Base-by-base conservation (phyloP, 345 rosid species). In the Litchi chinensis region DNA sequence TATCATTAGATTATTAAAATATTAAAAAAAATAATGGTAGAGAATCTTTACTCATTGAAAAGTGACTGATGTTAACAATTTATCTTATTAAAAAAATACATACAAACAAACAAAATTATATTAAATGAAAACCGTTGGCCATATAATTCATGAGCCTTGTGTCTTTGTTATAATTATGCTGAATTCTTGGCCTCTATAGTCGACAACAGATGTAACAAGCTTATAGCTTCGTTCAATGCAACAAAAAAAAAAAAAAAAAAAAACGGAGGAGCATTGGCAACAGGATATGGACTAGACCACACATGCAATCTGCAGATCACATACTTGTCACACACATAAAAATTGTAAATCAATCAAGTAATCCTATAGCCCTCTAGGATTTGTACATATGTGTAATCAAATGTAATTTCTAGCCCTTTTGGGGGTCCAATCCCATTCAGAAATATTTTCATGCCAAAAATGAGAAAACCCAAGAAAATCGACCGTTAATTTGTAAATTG, bases 341-440 rank as follows among this genome's bases (percentile, higher is more conserved):
- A 12, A n/a, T 46, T 73, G 4, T 32, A 22, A 68, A 62, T 74
- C 77, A n/a, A n/a, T 73, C 54, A 6, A n/a, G 6, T 40, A 62
- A 15, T 15, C 41, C 6, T 39, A 10, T 76, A 16, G 21, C 57
- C 11, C 41, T 19, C 8, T 65, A n/a, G n/a, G 41, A 40, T 71
- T 79, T 65, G 10, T 40, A 73, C 44, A 46, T 50, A 46, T 77
- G 10, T n/a, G 63, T 62, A 37, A 13, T 48, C 59, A 32, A 56
- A 68, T 18, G 8, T 8, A 71, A 6, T 7, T 3, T 21, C 10
- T 70, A 46, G 0, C 52, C 12, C 10, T 70, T 52, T 15, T n/a
- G n/a, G 52, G 50, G 15, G n/a, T 8, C 32, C 48, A 18, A 54
- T 24, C 37, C 5, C 24, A 10, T 18, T 8, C 11, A 46, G 39